Evolutionary conservation across 108 stramenopile species (phyloP).

Genomic region (Skeletonema potamos): DNA sequence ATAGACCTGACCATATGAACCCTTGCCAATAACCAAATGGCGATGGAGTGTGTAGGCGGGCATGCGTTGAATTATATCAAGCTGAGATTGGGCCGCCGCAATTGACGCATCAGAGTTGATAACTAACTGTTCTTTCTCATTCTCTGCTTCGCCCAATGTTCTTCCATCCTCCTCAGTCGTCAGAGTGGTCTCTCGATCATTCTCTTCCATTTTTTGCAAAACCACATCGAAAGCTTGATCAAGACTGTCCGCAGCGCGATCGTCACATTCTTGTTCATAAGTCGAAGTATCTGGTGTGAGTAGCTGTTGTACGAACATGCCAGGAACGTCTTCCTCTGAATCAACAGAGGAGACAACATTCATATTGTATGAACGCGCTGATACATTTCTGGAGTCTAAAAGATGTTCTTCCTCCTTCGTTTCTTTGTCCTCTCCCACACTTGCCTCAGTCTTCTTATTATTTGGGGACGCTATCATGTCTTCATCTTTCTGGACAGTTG

Average conservation of each 20-base stretch:
- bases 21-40: constrained; percentile 88
- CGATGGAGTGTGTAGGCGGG: constrained; percentile 88
- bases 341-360: no score
- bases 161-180: background rate
- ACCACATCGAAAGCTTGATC: background rate
- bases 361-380: no score
- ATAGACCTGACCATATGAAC: constrained; percentile 90
- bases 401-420: no score
- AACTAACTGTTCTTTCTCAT: background rate
- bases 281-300: background rate
- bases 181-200: background rate
- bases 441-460: background rate
- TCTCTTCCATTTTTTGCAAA: background rate
- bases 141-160: background rate
- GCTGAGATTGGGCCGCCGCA: constrained; percentile 2
- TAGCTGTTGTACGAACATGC: no score
- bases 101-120: background rate
- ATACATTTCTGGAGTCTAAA: no score
- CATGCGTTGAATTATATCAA: constrained; percentile 55
- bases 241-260: background rate
- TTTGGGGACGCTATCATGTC: no score
- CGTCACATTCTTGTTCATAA: background rate
- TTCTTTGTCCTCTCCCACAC: no score
- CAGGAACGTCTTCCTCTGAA: no score
- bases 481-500: no score